Evolutionary conservation across 1,284 basidiomycete species (phyloP), one percentile per base, ranked within the genome.

Genomic region (Puccinia novopanici): DNA sequence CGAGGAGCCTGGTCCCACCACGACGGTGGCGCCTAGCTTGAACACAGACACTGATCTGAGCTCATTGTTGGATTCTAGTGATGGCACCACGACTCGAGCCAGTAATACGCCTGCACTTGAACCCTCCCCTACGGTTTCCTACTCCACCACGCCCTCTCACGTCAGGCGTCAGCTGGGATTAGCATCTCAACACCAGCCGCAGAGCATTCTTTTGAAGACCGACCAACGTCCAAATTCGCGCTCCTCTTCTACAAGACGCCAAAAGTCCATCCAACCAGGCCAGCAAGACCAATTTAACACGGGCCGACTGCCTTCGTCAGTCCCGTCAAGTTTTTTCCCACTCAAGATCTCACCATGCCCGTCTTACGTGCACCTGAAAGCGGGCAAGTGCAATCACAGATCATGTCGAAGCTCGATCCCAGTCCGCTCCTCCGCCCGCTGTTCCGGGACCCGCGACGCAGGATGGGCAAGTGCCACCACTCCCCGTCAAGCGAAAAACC

Each of bases 181-280:
- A n/a, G 37, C 65, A 42, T 42, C 65, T 15, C 42, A 37, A n/a
- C n/a, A n/a, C n/a, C n/a, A n/a, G n/a, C n/a, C n/a, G 22, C 48
- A 40, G 27, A 50, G 19, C 24, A 3, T 22, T 13, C 22, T 24
- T n/a, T n/a, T n/a, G n/a, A n/a, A n/a, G 19, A 30, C 48, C 30
- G 24, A 55, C 19, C 30, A 45, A 2, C 50, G n/a, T 24, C 52
- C 70, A 4, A 54, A 54, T 52, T 77, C 63, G 5, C 61, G 75
- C n/a, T 77, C 63, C 8, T 77, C 75, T 40, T 77, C 75, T n/a
- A 50, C 34, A n/a, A 45, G 75, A 54, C 75, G 75, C 34, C 75
- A 77, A 6, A 27, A 34, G 12, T 12, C 63, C 42, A 27, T 24
- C 1, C 34, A 6, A 65, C n/a, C 45, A 19, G 24, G 30, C 22